A percentile compares a stretch with the other conserved stretches of the same genome.
Conservation (phyloP, 345 rosid species). For the Hypericum perforatum region DNA sequence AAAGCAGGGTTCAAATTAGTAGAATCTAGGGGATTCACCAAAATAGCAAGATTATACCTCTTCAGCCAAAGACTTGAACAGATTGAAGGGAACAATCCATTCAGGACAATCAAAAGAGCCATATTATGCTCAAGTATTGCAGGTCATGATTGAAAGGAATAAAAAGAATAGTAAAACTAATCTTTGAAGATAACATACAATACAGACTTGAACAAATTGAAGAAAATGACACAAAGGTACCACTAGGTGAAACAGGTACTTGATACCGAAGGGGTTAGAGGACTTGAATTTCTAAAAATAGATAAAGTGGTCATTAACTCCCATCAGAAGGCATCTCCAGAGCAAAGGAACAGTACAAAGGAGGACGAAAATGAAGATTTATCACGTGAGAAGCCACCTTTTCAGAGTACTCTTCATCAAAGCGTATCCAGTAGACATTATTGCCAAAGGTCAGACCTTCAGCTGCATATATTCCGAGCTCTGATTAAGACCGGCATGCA, state of each 20-base stretch:
- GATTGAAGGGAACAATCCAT: conserved; percentile 89
- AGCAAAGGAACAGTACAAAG: no score
- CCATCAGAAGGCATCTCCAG: no score
- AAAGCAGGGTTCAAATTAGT: background rate
- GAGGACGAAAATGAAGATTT: no score
- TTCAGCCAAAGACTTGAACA: conserved; percentile 91
- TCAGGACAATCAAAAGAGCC: conserved; percentile 60
- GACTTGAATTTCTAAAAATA: conserved; percentile 66
- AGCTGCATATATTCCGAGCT: conserved; percentile 28
- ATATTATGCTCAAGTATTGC: no score
- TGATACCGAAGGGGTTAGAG: conserved; percentile 70
- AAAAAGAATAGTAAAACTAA: no score
- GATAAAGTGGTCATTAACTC: conserved; percentile 3
- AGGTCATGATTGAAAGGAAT: no score
- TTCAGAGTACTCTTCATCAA: conserved; percentile 70
- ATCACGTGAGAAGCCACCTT: conserved; percentile 36
- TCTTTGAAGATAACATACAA: no score
- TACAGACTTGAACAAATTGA: no score
- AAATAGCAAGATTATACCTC: conserved; percentile 40
- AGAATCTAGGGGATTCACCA: background rate
- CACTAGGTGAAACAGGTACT: conserved; percentile 91
- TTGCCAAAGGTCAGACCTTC: conserved; percentile 64
- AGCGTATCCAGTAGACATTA: conserved; percentile 79
- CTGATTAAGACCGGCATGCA: no score
- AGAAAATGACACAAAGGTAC: conserved; percentile 20